Base-by-base conservation (phyloP, 208 protist genomes). In the Acanthamoeba sp. region DNA sequence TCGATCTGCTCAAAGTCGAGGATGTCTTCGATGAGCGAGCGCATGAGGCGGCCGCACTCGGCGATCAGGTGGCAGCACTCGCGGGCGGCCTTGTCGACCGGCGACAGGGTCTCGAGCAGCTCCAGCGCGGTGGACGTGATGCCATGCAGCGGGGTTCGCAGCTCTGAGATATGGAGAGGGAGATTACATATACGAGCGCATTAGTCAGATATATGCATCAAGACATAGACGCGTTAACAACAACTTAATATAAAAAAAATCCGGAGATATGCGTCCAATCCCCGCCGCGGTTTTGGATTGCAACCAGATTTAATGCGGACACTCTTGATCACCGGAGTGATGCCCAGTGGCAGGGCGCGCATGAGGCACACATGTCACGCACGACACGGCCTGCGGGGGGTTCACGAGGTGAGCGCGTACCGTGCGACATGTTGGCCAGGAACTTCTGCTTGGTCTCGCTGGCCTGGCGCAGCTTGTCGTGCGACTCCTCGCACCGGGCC, bases 1-100 rank as follows among this genome's bases (percentile, higher is more conserved):
- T 92, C 87, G 36, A 92, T 50, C 29, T 42, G 55, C 27, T 66
- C 36, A 76, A 92, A 92, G 87, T 92, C 87, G 40, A 92, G 45
- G 32, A 92, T 92, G 87, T 92, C 87, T 6, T 66, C 38, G 32
- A 92, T 34, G 18, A 92, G 64, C 34, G 38, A 40, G 55, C 22
- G 62, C 57, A 92, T 50, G 24, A 50, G 87, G 14, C 38, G n/a
- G 87, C 40, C 34, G 64, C 87, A 76, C 32, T 92, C 57, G 38
- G 87, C 55, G 62, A 66, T 78, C 29, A 78, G 27, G 38, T 93
- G 57, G 36, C 27, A 32, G 38, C 62, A 57, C 42, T 93, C 88
- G 24, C 45, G 29, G 5, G 62, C 50, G 18, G 87, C 16, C n/a
- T 64, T 89, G 82, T 38, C 59, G n/a, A 20, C 12, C 18, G 55